A percentile compares a stretch with the other conserved stretches of the same genome.
These are phyloP conservation scores for Trifolium subterraneum DNA, from an alignment of 306 rosid species.

Conservation along the genomic window DNA sequence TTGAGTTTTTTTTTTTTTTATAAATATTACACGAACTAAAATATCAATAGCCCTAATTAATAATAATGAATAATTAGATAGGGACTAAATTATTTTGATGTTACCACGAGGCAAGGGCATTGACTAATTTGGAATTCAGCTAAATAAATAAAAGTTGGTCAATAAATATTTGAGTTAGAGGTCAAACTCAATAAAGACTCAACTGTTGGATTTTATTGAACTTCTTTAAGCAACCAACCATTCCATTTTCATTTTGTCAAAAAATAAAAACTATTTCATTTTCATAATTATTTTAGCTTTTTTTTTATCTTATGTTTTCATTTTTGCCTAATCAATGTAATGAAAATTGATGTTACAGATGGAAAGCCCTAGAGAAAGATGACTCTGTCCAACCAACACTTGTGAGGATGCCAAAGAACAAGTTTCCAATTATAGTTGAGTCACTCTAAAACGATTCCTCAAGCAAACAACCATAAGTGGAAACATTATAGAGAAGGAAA, in stretches of 20 bases:
- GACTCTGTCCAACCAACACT: conserved; percentile 81
- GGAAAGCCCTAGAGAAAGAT: conserved; percentile 74
- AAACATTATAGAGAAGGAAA: conserved; percentile 1
- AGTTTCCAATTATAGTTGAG: conserved; percentile 68
- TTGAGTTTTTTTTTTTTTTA: too few relatives aligned
- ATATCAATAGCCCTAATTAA: too few relatives aligned
- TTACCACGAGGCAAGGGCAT: too few relatives aligned
- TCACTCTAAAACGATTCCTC: conserved; percentile 35
- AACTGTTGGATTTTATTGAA: not conserved
- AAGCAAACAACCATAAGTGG: conserved; percentile 21
- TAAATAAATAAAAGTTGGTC: too few relatives aligned
- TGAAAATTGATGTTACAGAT: conserved; percentile 49
- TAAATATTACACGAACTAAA: too few relatives aligned
- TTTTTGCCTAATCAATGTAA: not conserved
- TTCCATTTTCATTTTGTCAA: too few relatives aligned
- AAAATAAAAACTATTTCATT: too few relatives aligned
- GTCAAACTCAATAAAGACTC: too few relatives aligned
- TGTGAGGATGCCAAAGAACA: conserved; percentile 89
- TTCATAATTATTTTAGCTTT: not conserved
- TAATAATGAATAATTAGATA: too few relatives aligned
- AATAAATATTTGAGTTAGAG: too few relatives aligned
- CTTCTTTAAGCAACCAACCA: not conserved
- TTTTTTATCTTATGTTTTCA: not conserved
- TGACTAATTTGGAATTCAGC: too few relatives aligned
- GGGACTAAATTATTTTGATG: too few relatives aligned